Percentiles rank a stretch among this genome's conserved stretches.
These are phyloP conservation scores for Ganoderma meredithae DNA, from an alignment of 1,284 basidiomycete genomes.

Conservation along the genomic window DNA sequence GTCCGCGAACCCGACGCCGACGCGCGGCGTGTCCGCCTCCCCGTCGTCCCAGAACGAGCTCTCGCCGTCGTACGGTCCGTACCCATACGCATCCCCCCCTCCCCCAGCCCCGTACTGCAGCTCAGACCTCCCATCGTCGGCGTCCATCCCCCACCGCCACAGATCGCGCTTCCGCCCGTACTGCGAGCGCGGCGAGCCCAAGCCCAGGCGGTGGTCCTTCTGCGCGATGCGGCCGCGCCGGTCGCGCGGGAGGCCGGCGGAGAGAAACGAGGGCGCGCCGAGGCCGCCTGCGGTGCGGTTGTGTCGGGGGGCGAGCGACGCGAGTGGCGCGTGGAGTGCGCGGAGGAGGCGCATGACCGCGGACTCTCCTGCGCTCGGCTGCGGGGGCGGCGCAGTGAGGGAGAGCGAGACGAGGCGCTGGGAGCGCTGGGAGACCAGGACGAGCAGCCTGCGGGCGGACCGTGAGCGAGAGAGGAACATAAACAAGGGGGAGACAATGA, in stretches of 20 bases:
- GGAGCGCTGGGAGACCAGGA: constrained; percentile 72
- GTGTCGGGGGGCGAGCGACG: constrained; percentile 18
- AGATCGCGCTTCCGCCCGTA: constrained; percentile 29
- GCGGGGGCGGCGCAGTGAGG: constrained; percentile 57
- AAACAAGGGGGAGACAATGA: constrained; percentile 3
- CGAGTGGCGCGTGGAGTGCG: constrained; percentile 46
- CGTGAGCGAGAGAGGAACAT: background rate
- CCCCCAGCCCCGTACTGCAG: constrained; percentile 24
- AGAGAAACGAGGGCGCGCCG: constrained; percentile 71
- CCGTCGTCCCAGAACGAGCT: constrained; percentile 42
- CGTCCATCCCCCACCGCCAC: constrained; percentile 28
- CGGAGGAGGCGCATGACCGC: constrained; percentile 70
- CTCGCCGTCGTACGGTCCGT: constrained; percentile 31
- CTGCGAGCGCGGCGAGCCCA: too few relatives aligned
- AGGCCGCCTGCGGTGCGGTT: constrained; percentile 51
- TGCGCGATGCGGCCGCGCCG: constrained; percentile 76
- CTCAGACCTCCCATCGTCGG: constrained; percentile 37
- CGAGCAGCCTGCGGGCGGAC: constrained; percentile 65
- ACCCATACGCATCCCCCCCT: constrained; percentile 14
- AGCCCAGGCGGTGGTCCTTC: constrained; percentile 41
- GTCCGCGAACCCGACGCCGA: constrained; percentile 43
- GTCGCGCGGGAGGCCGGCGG: constrained; percentile 75
- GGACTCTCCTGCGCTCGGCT: constrained; percentile 65
- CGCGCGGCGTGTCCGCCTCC: constrained; percentile 61
- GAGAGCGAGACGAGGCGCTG: constrained; percentile 58